Percentiles rank a stretch among this genome's conserved stretches.
phyloP scores from a whole-genome alignment of 1,139 yeast genomes.

The Sugiyamaella castrensis region DNA sequence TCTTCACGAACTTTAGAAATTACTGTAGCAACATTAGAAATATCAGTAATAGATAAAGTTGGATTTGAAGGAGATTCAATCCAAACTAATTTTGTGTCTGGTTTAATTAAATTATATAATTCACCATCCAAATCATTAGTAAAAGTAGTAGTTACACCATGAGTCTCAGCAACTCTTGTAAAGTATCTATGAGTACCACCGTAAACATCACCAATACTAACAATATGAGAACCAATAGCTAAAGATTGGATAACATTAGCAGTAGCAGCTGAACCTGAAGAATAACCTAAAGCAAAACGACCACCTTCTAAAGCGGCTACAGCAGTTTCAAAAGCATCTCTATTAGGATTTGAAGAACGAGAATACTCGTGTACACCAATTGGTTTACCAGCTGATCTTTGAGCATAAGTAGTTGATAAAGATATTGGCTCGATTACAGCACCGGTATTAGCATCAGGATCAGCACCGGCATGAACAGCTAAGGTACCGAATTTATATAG shows the following conservation, averaged over 20 bases:
- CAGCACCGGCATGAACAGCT: slow-evolving; percentile 84
- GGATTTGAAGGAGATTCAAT: slow-evolving; percentile 90
- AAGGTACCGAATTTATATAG: slow-evolving; percentile 58
- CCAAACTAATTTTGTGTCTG: slow-evolving; percentile 76
- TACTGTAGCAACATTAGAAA: slow-evolving; percentile 54
- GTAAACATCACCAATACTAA: slow-evolving; percentile 84
- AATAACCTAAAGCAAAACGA: slow-evolving; percentile 72
- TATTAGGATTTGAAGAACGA: slow-evolving; percentile 84
- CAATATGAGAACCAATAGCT: slow-evolving; percentile 69
- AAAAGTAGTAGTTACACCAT: slow-evolving; percentile 70
- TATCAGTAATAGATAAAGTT: slow-evolving; percentile 73
- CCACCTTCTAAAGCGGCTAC: slow-evolving; percentile 80
- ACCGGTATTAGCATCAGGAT: slow-evolving; percentile 71
- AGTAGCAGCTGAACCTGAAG: slow-evolving; percentile 86
- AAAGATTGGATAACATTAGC: slow-evolving; percentile 74
- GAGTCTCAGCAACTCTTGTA: slow-evolving; percentile 79
- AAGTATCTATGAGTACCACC: slow-evolving; percentile 94
- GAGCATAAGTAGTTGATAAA: slow-evolving; percentile 83
- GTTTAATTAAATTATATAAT: slow-evolving; percentile 52
- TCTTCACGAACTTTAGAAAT: slow-evolving; percentile 47
- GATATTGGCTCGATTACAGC: slow-evolving; percentile 87
- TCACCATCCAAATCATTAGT: slow-evolving; percentile 63
- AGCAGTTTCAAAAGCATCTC: slow-evolving; percentile 76
- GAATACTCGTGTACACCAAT: slow-evolving; percentile 82
- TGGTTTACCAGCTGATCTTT: slow-evolving; percentile 71